These are phyloP conservation scores for Rhodotorula paludigena DNA, from an alignment of 768 basidiomycete species.

Conservation along the genomic window DNA sequence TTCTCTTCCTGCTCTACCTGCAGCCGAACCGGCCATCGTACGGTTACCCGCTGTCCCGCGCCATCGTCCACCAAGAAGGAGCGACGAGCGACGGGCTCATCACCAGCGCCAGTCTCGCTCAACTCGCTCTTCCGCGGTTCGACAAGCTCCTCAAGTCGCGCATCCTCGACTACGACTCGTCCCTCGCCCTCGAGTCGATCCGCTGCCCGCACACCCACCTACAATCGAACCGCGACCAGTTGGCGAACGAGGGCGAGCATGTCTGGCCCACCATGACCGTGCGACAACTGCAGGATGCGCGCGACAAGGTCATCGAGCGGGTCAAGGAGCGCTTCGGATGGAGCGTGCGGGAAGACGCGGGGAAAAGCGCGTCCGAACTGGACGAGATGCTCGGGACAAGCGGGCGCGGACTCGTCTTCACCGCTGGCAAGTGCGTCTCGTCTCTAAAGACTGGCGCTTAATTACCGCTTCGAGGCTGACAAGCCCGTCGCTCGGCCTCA, in stretches of 20 bases:
- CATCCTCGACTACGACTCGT: constrained; percentile 39
- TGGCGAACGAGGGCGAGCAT: constrained; percentile 43
- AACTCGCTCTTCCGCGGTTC: constrained; percentile 24
- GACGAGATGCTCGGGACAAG: constrained; percentile 1
- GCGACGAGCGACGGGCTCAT: no score
- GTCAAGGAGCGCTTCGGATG: constrained; percentile 34
- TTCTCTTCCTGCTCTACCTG: not conserved
- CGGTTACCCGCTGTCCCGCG: not conserved
- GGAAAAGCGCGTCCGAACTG: not conserved
- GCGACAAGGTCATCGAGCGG: constrained; percentile 44
- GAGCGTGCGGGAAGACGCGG: not conserved
- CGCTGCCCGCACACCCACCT: constrained; percentile 46
- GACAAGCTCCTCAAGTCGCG: constrained; percentile 44
- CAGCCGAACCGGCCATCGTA: not conserved
- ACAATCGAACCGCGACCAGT: constrained; percentile 49
- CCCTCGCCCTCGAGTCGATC: constrained; percentile 36
- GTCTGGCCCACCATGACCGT: constrained; percentile 45
- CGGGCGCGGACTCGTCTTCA: constrained; percentile 47
- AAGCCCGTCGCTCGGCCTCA: not conserved
- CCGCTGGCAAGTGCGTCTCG: constrained; percentile 49
- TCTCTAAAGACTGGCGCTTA: no score
- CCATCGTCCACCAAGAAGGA: not conserved
- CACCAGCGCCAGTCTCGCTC: not conserved
- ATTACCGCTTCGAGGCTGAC: no score
- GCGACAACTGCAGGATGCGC: constrained; percentile 41